These are phyloP conservation scores for Leccinum proliferum DNA, from an alignment of 1,284 basidiomycete species.

Conservation along the genomic window DNA sequence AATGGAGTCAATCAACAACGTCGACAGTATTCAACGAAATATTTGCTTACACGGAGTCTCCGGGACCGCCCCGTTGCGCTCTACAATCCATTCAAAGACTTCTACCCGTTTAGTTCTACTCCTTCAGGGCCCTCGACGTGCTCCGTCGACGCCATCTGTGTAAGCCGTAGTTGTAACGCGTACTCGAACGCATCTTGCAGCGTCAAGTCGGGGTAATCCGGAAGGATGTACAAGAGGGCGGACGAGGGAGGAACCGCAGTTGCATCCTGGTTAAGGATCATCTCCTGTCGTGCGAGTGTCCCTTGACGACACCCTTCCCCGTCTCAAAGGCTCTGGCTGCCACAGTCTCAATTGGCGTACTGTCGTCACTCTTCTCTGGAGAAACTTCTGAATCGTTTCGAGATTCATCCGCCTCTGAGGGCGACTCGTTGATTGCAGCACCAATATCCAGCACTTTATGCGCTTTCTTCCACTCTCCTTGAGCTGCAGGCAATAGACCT, in stretches of 20 bases:
- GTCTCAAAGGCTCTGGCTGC: conserved; percentile 9
- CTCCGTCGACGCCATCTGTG: conserved; percentile 81
- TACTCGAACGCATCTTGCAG: conserved; percentile 69
- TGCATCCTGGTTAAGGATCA: conserved; percentile 35
- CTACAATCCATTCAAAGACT: conserved; percentile 82
- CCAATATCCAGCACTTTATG: too few relatives aligned
- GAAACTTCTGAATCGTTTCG: too few relatives aligned
- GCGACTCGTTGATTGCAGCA: too few relatives aligned
- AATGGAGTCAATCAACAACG: not conserved
- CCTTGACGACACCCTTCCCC: conserved; percentile 7
- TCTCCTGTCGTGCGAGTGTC: conserved; percentile 5
- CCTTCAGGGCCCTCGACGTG: conserved; percentile 82
- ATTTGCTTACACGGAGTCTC: conserved; percentile 23
- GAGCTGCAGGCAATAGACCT: conserved; percentile 76
- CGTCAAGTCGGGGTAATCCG: conserved; percentile 49
- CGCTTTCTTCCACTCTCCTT: conserved; percentile 56
- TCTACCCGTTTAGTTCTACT: conserved; percentile 82
- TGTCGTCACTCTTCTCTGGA: conserved; percentile 21
- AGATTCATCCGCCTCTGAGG: too few relatives aligned
- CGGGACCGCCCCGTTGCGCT: conserved; percentile 38
- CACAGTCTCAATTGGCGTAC: not conserved
- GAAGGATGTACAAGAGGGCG: conserved; percentile 46
- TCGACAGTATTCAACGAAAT: not conserved
- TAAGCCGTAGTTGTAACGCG: conserved; percentile 83
- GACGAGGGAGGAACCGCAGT: conserved; percentile 41